Evolutionary conservation across 2,329 filamentous ascomycete genomes (phyloP).

Genomic region (Dothistroma septosporum): DNA sequence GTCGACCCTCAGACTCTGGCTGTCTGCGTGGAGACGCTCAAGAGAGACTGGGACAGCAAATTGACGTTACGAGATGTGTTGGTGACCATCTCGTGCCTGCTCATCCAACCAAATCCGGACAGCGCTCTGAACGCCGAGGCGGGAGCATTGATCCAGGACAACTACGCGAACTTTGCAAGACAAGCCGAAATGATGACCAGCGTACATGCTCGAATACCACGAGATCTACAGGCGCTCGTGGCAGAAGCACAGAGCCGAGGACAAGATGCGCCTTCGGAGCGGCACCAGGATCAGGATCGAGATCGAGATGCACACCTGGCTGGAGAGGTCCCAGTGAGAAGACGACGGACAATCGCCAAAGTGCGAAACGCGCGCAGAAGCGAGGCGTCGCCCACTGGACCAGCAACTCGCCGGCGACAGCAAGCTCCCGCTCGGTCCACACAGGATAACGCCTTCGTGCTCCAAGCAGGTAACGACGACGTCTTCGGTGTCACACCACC

Average conservation of each 20-base stretch:
- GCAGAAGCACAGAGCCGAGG: slow-evolving; percentile 52
- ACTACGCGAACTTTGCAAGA: slow-evolving; percentile 55
- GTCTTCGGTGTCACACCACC: slow-evolving; percentile 16
- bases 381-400: slow-evolving; percentile 26
- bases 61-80: slow-evolving; percentile 58
- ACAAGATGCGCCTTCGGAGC: slow-evolving; percentile 30
- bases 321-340: slow-evolving; percentile 22
- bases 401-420: slow-evolving; percentile 15
- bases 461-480: slow-evolving; percentile 24
- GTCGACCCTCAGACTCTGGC: slow-evolving; percentile 59
- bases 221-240: slow-evolving; percentile 43
- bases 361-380: slow-evolving; percentile 23
- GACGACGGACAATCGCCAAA: slow-evolving; percentile 29
- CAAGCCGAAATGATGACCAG: slow-evolving; percentile 59
- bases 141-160: slow-evolving; percentile 55
- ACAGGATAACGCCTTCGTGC: slow-evolving; percentile 23
- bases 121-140: slow-evolving; percentile 60
- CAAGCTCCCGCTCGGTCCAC: slow-evolving; percentile 6
- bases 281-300: slow-evolving; percentile 18
- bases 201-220: slow-evolving; percentile 56
- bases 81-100: slow-evolving; percentile 56
- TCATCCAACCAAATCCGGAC: slow-evolving; percentile 62
- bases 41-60: slow-evolving; percentile 58
- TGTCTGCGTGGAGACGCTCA: slow-evolving; percentile 62
- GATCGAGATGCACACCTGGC: slow-evolving; percentile 7